Base-by-base conservation (phyloP, 306 rosid genomes). In the Bauhinia variegata region DNA sequence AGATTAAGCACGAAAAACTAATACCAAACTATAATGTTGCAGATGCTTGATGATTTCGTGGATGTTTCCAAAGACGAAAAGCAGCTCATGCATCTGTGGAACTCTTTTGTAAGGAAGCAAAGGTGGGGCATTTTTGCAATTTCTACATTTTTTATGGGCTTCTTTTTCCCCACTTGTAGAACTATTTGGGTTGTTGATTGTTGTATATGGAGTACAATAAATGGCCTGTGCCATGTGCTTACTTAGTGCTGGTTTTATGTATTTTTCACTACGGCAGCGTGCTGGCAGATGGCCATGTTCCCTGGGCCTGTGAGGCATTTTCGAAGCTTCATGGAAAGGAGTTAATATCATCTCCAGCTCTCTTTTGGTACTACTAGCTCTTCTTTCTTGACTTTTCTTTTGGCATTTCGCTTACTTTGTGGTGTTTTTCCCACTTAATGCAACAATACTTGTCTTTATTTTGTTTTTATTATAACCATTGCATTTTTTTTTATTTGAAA, bases 31-130 rank as follows among this genome's bases (percentile, higher is more conserved):
- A 37, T 75, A 57, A 63, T 68, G 67, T 75, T 79, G 78, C 91
- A 93, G 99, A 93, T 93, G 99, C 99, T 93, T 57, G 99, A 93
- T 68, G 99, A 93, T 85, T 93, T 93, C 80, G 99, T 93, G 75
- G 99, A 93, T 80, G 99, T 93, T 78, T 83, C 87, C 77, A 88
- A 86, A 83, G 89, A 86, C 68, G 99, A 93, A 82, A 93, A 93
- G 77, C 84, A 88, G 73, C 86, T 93, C 56, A 93, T 93, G 99
- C 97, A 93, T 80, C 96, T 93, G 72, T 93, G 99, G 99, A 93
- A 93, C 78, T 86, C 96, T 67, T 90, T 93, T 54, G 91, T 90
- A 78, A 81, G 96, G 77, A 90, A 85, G 79, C 99, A 93, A 80
- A 93, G 97, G 98, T 93, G 48, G 48, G 6, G 54, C 59, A 14